phyloP scores from a whole-genome alignment of 225 moss, liverwort and hornwort species.

The Takakia lepidozioides region DNA sequence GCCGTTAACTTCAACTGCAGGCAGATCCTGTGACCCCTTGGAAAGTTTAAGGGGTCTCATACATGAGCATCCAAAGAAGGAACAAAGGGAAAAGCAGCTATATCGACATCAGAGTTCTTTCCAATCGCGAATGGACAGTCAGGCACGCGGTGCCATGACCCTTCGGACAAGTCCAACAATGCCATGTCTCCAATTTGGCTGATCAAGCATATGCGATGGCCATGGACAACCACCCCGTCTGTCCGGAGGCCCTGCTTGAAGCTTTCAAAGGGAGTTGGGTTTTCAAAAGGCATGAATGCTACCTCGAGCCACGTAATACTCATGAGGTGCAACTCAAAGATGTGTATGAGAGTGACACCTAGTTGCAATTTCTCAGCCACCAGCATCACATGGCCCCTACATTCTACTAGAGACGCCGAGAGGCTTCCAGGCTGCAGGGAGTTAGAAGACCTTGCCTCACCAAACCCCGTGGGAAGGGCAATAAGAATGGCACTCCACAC shows the following conservation, averaged over 20 bases:
- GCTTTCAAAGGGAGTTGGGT: conserved; percentile 22
- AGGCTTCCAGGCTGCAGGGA: conserved; percentile 29
- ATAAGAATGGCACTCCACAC: conserved; percentile 47
- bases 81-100: conserved; percentile 34
- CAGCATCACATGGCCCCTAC: conserved; percentile 26
- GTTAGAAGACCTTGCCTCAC: conserved; percentile 30
- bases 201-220: conserved; percentile 28
- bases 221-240: conserved; percentile 39
- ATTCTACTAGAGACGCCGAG: conserved; percentile 33
- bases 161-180: conserved; percentile 15
- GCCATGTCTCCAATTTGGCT: conserved; percentile 38
- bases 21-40: too few species aligned
- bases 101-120: conserved; percentile 20
- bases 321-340: conserved; percentile 30
- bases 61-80: conserved; percentile 31
- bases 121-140: conserved; percentile 21
- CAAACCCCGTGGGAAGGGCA: conserved; percentile 22
- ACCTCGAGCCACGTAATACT: conserved; percentile 35
- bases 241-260: conserved; percentile 44
- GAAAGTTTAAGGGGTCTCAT: too few species aligned
- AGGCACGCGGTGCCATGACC: conserved; percentile 14
- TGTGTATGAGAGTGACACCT: conserved; percentile 20
- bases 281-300: conserved; percentile 25
- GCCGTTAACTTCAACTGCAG: too few species aligned
- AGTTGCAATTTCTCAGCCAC: conserved; percentile 45